These are phyloP conservation scores for Pochonia chlamydosporia DNA, from an alignment of 2,329 filamentous ascomycete genomes.

Conservation along the genomic window DNA sequence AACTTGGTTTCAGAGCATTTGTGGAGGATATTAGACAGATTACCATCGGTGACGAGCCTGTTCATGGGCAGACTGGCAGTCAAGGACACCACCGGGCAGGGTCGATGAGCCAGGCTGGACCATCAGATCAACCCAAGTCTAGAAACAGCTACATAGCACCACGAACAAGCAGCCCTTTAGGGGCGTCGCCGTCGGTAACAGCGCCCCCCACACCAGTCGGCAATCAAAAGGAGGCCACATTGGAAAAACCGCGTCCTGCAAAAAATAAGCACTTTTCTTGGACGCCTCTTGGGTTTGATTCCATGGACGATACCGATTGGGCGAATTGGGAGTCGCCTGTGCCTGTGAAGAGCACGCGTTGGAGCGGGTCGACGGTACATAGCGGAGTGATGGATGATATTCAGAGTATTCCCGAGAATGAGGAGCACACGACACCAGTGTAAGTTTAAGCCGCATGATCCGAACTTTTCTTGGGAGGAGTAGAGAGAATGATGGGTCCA, in stretches of 20 bases:
- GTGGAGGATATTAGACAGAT: slow-evolving; percentile 93
- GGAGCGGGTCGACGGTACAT: slow-evolving; percentile 57
- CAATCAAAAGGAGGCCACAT: slow-evolving; percentile 18
- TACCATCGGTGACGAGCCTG: slow-evolving; percentile 88
- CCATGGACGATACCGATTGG: slow-evolving; percentile 58
- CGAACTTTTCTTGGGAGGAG: not conserved
- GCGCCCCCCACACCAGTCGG: slow-evolving; percentile 24
- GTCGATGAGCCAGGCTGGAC: slow-evolving; percentile 10
- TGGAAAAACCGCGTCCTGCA: slow-evolving; percentile 31
- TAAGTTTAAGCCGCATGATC: slow-evolving; percentile 28
- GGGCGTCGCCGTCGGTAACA: slow-evolving; percentile 29
- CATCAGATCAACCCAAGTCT: slow-evolving; percentile 39
- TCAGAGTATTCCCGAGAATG: slow-evolving; percentile 40
- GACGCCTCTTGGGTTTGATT: slow-evolving; percentile 52
- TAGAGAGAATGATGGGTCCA: not conserved
- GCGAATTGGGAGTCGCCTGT: slow-evolving; percentile 56
- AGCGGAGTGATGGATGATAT: slow-evolving; percentile 36
- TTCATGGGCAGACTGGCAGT: slow-evolving; percentile 42
- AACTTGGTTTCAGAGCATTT: slow-evolving; percentile 86
- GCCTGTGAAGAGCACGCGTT: slow-evolving; percentile 51
- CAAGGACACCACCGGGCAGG: slow-evolving; percentile 1
- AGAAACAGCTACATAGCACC: slow-evolving; percentile 35
- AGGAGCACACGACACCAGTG: slow-evolving; percentile 41
- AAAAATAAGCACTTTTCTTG: slow-evolving; percentile 53
- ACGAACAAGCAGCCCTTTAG: slow-evolving; percentile 36